Evolutionary conservation across 768 basidiomycete genomes (phyloP), one percentile per base, ranked within the genome.

Genomic region (Chalciporus sphaerocephalus): DNA sequence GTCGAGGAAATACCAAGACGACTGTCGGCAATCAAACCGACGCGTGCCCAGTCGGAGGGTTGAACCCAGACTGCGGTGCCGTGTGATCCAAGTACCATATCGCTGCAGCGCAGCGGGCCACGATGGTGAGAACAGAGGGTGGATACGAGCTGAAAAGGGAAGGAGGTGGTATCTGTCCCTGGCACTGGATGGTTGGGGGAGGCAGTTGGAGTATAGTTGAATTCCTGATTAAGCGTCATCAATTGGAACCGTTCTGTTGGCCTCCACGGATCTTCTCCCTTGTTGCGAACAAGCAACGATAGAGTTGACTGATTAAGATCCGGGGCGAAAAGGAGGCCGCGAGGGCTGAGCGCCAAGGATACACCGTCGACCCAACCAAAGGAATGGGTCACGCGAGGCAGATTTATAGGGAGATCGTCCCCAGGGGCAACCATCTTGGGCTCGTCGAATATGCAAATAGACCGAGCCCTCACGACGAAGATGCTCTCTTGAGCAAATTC

Each of bases 361-460:
- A 81, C 69, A 7, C 78, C 77, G 42, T 85, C 84, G 12, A 83
- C 74, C 83, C 83, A 85, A 13, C 83, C 83, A 52, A 83, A 84
- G 3, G 78, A 76, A 1, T 72, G 74, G 30, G 72, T 57, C 0
- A 75, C 67, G 1, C 55, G 42, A 43, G 76, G 71, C 0, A 66
- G 45, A 4, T 47, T 42, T 4, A 41, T 44, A 24, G 53, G 40
- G 10, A 59, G 56, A 22, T 50, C 21, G 7, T 53, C 35, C 0
- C 45, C 51, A 8, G 52, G 52, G 20, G 53, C 28, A 7, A 47
- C 50, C 22, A 83, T 69, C 2, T 45, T 51, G 0, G 82, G 81
- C 12, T 68, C 61, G 2, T 70, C 67, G 47, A 84, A 86, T 7
- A 83, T 66, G 46, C 77, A 70, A 4, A 85, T 62, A 1, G 80